Conservation (phyloP, 2,329 filamentous ascomycete genomes). For the Talaromyces sp. region DNA sequence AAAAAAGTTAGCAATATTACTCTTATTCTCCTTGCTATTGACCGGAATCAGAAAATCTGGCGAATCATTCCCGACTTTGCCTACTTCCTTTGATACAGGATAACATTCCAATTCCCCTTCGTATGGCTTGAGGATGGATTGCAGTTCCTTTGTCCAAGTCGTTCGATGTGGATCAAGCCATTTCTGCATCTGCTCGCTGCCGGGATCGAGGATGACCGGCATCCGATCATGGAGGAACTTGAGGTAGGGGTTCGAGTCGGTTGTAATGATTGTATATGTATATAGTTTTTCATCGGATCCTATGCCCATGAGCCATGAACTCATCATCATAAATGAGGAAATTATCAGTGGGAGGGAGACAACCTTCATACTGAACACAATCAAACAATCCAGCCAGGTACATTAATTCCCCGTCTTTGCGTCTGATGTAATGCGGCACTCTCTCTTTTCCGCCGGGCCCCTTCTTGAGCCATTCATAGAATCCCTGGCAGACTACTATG, state of each 20-base stretch:
- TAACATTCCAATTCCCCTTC: conserved; percentile 78
- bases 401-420: conserved; percentile 79
- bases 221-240: conserved; percentile 90
- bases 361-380: conserved; percentile 74
- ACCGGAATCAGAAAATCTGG: conserved; percentile 78
- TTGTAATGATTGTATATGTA: conserved; percentile 93
- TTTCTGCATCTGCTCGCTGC: conserved; percentile 63
- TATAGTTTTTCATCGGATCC: conserved; percentile 68
- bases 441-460: conserved; percentile 69
- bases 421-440: conserved; percentile 77
- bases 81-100: conserved; percentile 81
- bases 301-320: conserved; percentile 24
- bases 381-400: conserved; percentile 93
- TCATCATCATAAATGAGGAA: neutral
- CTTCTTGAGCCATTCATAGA: conserved; percentile 93
- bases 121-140: conserved; percentile 75
- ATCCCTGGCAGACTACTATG: conserved; percentile 83
- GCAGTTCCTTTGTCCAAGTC: conserved; percentile 75
- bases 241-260: conserved; percentile 75
- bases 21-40: conserved; percentile 82
- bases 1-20: conserved; percentile 93
- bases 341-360: neutral
- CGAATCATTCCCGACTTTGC: conserved; percentile 90
- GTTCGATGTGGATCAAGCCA: conserved; percentile 74
- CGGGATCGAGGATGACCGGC: conserved; percentile 84